phyloP scores from a whole-genome alignment of 768 basidiomycete species.

The Baorangia bicolor region DNA sequence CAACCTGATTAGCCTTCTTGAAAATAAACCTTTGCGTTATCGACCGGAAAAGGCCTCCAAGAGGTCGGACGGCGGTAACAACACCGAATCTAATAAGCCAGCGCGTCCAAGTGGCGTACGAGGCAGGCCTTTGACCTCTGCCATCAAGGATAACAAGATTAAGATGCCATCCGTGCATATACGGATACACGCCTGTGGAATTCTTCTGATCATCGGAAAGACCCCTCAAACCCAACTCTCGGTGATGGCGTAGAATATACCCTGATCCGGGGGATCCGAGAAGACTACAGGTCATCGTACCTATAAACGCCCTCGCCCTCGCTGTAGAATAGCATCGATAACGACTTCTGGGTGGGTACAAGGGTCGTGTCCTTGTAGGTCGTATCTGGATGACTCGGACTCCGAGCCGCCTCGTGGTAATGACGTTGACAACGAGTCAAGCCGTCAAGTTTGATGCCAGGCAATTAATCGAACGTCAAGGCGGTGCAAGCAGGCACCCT shows the following conservation, averaged over 20 bases:
- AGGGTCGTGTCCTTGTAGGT: too few relatives aligned
- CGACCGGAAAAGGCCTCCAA: neutral
- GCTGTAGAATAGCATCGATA: neutral
- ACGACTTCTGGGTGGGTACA: neutral
- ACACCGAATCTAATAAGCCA: too few relatives aligned
- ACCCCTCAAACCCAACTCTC: neutral
- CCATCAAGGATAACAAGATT: neutral
- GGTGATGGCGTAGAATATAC: neutral
- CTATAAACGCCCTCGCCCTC: neutral
- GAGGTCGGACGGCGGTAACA: neutral
- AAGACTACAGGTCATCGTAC: neutral
- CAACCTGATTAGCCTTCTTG: neutral
- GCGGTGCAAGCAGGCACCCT: neutral
- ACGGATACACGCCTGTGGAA: neutral
- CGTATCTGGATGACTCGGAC: too few relatives aligned
- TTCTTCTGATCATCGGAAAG: too few relatives aligned
- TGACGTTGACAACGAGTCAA: neutral
- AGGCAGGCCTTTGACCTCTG: neutral
- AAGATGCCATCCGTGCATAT: neutral
- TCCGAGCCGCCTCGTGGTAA: neutral
- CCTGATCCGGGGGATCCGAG: neutral
- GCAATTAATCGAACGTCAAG: neutral
- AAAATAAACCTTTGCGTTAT: neutral
- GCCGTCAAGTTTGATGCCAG: too few relatives aligned
- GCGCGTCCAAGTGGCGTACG: neutral